Conservation (phyloP, 1,139 yeast species). For the Lodderomyces elongisporus region DNA sequence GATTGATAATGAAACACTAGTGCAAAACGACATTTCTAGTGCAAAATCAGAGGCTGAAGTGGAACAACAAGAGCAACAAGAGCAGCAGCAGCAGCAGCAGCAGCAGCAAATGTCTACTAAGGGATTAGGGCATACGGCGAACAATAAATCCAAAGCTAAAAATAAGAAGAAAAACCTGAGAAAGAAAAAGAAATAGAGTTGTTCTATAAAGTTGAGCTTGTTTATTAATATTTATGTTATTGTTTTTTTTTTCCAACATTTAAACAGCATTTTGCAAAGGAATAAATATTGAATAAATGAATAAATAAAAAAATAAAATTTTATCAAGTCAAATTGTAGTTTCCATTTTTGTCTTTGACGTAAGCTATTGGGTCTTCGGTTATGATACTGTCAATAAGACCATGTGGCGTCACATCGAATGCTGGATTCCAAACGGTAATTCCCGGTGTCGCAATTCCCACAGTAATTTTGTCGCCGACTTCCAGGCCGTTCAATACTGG, state of each 20-base stretch:
- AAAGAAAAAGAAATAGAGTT: not conserved
- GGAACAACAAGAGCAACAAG: not conserved
- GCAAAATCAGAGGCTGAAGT: not conserved
- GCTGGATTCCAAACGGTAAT: conserved; percentile 94
- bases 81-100: not conserved
- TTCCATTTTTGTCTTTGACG: conserved; percentile 40
- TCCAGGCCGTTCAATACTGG: conserved; percentile 28
- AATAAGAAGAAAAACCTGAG: not conserved
- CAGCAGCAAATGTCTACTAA: not conserved
- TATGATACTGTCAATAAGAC: conserved; percentile 77
- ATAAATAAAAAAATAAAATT: conserved; percentile 6
- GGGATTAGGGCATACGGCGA: not conserved
- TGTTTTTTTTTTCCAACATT: too few relatives aligned
- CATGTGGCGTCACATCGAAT: conserved; percentile 87
- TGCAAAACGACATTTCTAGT: not conserved
- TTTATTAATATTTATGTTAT: too few relatives aligned
- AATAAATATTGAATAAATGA: conserved; percentile 10
- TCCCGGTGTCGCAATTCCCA: conserved; percentile 84
- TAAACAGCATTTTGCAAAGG: too few relatives aligned
- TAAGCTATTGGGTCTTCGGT: conserved; percentile 65
- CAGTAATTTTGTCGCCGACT: conserved; percentile 44
- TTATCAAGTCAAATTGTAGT: conserved; percentile 32
- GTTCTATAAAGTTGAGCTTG: not conserved
- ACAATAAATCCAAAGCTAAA: not conserved
- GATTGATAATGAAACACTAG: not conserved